These are phyloP conservation scores for Oryza australiensis DNA, from an alignment of 176 grass and related monocot species.

Conservation along the genomic window DNA sequence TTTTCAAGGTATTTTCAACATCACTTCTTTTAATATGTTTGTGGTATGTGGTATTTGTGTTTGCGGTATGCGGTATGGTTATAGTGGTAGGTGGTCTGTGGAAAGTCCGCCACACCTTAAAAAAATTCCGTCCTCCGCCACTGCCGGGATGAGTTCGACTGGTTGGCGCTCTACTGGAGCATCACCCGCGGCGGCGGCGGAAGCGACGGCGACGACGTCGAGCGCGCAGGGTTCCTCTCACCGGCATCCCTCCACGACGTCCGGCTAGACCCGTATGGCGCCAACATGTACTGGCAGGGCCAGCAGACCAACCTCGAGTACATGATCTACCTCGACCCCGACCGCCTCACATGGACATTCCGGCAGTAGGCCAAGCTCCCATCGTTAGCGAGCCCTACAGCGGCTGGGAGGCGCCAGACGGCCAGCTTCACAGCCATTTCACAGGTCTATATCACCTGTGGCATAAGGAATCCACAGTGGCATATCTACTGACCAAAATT, in stretches of 20 bases:
- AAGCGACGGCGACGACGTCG: not conserved
- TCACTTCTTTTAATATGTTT: too few relatives aligned
- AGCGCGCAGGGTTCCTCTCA: conserved; percentile 17
- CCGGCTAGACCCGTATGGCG: conserved; percentile 22
- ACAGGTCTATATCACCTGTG: conserved; percentile 39
- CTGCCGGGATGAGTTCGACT: conserved; percentile 53
- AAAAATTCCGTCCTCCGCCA: too few relatives aligned
- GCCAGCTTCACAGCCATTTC: conserved; percentile 67
- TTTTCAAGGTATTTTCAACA: too few relatives aligned
- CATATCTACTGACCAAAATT: too few relatives aligned
- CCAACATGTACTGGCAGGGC: conserved; percentile 43
- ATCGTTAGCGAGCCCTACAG: conserved; percentile 53
- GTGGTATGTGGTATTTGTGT: too few relatives aligned
- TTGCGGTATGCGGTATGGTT: too few relatives aligned
- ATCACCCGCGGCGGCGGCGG: conserved; percentile 33
- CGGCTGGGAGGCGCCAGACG: conserved; percentile 58
- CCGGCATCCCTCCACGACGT: conserved; percentile 53
- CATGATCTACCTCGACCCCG: conserved; percentile 61
- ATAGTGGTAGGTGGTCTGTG: too few relatives aligned
- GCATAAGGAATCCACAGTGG: too few relatives aligned
- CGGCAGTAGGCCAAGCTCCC: conserved; percentile 46
- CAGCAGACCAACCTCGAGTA: conserved; percentile 75
- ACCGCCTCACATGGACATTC: conserved; percentile 69
- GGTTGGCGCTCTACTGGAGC: conserved; percentile 63
- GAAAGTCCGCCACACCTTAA: too few relatives aligned